phyloP scores from a whole-genome alignment of 768 basidiomycete species.

The Boletus edulis region DNA sequence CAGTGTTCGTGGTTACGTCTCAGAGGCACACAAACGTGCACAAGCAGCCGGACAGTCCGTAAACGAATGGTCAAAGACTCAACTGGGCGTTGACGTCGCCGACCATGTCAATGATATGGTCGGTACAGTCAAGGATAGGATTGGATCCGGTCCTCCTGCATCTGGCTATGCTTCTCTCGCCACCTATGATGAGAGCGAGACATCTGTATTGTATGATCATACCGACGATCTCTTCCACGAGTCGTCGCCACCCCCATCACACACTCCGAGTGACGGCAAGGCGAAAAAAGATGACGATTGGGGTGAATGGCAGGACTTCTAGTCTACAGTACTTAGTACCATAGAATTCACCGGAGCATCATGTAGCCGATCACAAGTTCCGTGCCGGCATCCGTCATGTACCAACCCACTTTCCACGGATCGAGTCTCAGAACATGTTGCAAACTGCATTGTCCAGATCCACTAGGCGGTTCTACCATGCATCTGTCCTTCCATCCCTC shows the following conservation, averaged over 20 bases:
- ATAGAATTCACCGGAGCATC: constrained; percentile 3
- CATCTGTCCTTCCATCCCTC: constrained; percentile 69
- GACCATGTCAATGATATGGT: constrained; percentile 72
- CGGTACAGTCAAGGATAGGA: constrained; percentile 55
- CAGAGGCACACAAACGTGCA: constrained; percentile 65
- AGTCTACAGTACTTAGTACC: constrained; percentile 14
- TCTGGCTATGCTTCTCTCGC: constrained; percentile 50
- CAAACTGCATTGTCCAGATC: constrained; percentile 16
- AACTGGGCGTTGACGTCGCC: constrained; percentile 84
- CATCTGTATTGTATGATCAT: constrained; percentile 61
- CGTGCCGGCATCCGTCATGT: constrained; percentile 9
- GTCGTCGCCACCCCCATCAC: constrained; percentile 19
- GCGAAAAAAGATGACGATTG: constrained; percentile 53
- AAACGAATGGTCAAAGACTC: constrained; percentile 74
- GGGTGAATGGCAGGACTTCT: constrained; percentile 85
- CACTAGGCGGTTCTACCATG: constrained; percentile 52
- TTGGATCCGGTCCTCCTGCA: constrained; percentile 54
- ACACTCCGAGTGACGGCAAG: constrained; percentile 8
- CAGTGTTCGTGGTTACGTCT: constrained; percentile 68
- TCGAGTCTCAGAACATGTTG: constrained; percentile 14
- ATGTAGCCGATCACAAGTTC: constrained; percentile 19
- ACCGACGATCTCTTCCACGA: constrained; percentile 60
- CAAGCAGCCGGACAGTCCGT: constrained; percentile 58
- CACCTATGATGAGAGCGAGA: constrained; percentile 48
- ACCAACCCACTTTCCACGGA: too few species aligned